phyloP scores from a whole-genome alignment of 108 stramenopile genomes.

The Skeletonema potamos region DNA sequence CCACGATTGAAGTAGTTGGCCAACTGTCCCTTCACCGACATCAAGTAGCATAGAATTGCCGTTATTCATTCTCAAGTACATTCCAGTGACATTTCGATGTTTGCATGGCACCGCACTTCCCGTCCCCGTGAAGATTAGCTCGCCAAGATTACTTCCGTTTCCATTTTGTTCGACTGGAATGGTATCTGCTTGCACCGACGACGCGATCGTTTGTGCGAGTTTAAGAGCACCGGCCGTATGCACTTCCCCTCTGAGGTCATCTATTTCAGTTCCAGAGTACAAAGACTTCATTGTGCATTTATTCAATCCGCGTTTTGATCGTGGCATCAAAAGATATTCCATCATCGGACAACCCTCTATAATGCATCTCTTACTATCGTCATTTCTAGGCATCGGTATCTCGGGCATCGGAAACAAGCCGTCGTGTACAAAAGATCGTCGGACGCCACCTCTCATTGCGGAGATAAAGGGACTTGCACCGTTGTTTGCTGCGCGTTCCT shows the following conservation, averaged over 20 bases:
- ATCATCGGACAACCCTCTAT: constrained; percentile 56
- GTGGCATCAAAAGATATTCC: constrained; percentile 67
- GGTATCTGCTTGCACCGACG: not conserved
- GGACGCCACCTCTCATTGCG: constrained; percentile 49
- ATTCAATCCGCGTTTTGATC: constrained; percentile 48
- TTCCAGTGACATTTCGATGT: constrained; percentile 95
- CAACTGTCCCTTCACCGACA: constrained; percentile 94
- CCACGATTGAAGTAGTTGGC: constrained; percentile 86
- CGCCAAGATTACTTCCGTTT: constrained; percentile 22
- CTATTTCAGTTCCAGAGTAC: constrained; percentile 16
- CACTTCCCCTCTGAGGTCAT: constrained; percentile 15
- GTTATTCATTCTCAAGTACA: constrained; percentile 64
- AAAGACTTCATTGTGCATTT: constrained; percentile 19
- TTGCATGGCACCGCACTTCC: constrained; percentile 97
- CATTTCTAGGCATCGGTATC: not conserved
- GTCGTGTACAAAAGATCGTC: constrained; percentile 47
- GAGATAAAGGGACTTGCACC: constrained; percentile 59
- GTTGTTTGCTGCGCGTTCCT: constrained; percentile 9
- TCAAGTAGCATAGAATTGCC: constrained; percentile 84
- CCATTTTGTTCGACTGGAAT: not conserved
- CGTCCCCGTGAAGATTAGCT: constrained; percentile 94
- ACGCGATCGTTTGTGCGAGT: constrained; percentile 6
- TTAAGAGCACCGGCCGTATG: constrained; percentile 32
- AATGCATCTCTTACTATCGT: not conserved
- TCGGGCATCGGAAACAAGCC: constrained; percentile 50